These are phyloP conservation scores for Chalciporus piperatus DNA, from an alignment of 768 basidiomycete genomes.

Conservation along the genomic window DNA sequence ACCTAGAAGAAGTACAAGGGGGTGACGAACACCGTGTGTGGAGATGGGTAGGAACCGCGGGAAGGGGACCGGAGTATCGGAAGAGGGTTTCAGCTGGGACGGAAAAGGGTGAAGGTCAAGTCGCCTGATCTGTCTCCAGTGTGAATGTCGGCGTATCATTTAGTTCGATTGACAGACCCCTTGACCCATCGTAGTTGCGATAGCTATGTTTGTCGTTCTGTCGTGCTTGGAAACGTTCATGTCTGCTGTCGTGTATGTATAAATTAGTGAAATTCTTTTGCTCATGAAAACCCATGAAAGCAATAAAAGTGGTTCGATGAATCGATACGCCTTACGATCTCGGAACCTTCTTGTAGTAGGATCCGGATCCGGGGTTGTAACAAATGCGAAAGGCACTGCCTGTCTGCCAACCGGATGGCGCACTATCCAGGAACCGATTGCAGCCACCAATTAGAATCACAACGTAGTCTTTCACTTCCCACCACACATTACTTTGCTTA, in stretches of 20 bases:
- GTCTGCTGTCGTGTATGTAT: conserved; percentile 10
- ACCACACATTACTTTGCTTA: conserved; percentile 17
- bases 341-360: conserved; percentile 28
- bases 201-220: conserved; percentile 12
- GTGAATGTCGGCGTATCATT: conserved; percentile 12
- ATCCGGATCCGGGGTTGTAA: conserved; percentile 32
- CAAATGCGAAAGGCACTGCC: conserved; percentile 31
- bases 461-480: conserved; percentile 15
- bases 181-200: conserved; percentile 19
- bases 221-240: conserved; percentile 15
- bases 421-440: conserved; percentile 27
- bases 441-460: conserved; percentile 31
- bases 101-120: conserved; percentile 26
- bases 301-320: conserved; percentile 28
- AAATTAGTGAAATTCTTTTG: conserved; percentile 24
- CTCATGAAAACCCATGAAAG: conserved; percentile 11
- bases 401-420: conserved; percentile 19
- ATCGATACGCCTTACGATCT: conserved; percentile 18
- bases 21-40: conserved; percentile 90
- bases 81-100: conserved; percentile 31
- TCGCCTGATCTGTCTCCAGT: conserved; percentile 19
- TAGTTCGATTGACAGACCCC: conserved; percentile 19
- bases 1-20: conserved; percentile 77
- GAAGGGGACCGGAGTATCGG: conserved; percentile 33
- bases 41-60: conserved; percentile 77